A percentile compares a stretch with the other conserved stretches of the same genome.
These are phyloP conservation scores for Dissophora ornata DNA, from an alignment of 192 early-diverging fungal genomes.

Conservation along the genomic window DNA sequence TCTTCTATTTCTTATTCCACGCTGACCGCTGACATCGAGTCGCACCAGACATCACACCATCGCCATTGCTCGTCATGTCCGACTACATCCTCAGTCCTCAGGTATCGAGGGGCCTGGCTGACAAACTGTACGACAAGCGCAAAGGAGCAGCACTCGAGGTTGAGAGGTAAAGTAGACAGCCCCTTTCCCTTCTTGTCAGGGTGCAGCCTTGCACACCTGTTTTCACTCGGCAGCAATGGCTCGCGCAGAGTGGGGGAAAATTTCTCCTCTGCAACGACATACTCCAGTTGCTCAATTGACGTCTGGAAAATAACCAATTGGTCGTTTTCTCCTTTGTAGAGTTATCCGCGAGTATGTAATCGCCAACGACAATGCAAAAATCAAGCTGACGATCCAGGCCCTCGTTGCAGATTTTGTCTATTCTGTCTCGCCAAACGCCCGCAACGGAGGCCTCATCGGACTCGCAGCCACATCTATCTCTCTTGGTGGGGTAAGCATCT, in stretches of 20 bases:
- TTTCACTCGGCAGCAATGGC: background rate
- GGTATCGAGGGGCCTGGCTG: slow-evolving; percentile 81
- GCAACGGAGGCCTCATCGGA: slow-evolving; percentile 95
- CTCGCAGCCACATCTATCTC: slow-evolving; percentile 91
- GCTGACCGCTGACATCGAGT: too few relatives aligned
- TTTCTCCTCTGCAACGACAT: too few relatives aligned
- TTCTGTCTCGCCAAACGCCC: slow-evolving; percentile 83
- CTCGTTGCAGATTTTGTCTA: slow-evolving; percentile 92
- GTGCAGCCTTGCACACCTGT: too few relatives aligned
- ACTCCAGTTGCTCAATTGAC: too few relatives aligned
- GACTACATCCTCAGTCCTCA: slow-evolving; percentile 58
- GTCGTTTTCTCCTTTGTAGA: slow-evolving; percentile 25
- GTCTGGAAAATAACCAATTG: too few relatives aligned
- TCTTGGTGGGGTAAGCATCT: slow-evolving; percentile 70
- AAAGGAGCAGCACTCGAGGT: slow-evolving; percentile 92
- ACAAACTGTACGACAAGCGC: slow-evolving; percentile 95
- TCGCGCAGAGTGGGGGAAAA: too few relatives aligned
- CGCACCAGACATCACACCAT: background rate
- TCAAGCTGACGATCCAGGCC: slow-evolving; percentile 78
- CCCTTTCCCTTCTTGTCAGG: too few relatives aligned
- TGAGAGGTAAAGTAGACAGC: slow-evolving; percentile 74
- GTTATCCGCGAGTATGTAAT: slow-evolving; percentile 74
- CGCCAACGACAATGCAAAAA: slow-evolving; percentile 64
- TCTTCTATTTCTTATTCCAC: too few relatives aligned
- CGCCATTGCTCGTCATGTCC: slow-evolving; percentile 21